Base-by-base conservation (phyloP, 164 flowering plant genomes). In the Euptelea pleiosperma region DNA sequence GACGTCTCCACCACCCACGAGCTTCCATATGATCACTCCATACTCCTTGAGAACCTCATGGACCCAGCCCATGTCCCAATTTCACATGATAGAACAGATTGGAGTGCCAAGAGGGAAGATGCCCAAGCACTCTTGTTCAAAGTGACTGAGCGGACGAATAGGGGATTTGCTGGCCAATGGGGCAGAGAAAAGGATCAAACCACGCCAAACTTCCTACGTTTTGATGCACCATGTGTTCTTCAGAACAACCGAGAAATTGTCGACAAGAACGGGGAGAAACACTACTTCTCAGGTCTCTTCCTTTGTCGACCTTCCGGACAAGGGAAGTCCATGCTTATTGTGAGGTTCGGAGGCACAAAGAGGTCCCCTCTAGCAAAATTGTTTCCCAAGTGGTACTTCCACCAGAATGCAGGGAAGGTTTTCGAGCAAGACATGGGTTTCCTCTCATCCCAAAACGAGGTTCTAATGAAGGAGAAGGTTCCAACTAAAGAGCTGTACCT, bases 401-500 rank as follows among this genome's bases (percentile, higher is more conserved):
- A 93, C 68, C 99, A 93, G 68, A 93, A 90, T 75, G 94, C 90
- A 1, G 35, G 94, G 57, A 93, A 82, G 75, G 99, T 93, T 24
- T 90, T 93, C 12, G 99, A 93, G 75, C 96, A 93, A 79, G 99
- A 93, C 54, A 93, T 93, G 99, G 99, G 98, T 3, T 93, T 93
- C 50, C 84, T 93, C 0, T 93, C 98, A 15, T 93, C 98, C 16
- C 98, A 93, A 48, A 93, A 93, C 60, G 96, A 87, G 69, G 73
- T 78, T 33, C 74, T 93, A 8, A 70, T 89, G 64, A 87, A 75
- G 62, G 97, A 84, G 63, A 87, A 82, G 43, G 83, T 83, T 18
- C 97, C 99, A 12, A 90, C 96, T 3, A 85, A 77, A 62, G 67
- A 80, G 39, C 63, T 93, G 22, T 93, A 93, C 65, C 73, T 93